Evolutionary conservation across 352 stramenopile species (phyloP).

Genomic region (Phytophthora vignae): DNA sequence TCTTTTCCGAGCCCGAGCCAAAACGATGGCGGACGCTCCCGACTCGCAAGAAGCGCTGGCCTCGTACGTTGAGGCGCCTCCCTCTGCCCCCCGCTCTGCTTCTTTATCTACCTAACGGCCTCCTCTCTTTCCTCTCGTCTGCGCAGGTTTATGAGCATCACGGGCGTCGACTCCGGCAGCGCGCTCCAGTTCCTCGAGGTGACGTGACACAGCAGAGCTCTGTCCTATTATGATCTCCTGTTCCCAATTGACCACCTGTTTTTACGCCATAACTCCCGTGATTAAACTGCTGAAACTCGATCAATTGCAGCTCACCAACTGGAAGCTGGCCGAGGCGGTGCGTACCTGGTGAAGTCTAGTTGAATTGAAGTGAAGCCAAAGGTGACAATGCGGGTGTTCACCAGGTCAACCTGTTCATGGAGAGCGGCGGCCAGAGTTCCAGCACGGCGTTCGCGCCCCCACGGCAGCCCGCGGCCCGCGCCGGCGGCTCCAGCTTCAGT

Average conservation of each 20-base stretch:
- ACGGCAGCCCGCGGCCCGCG: neutral
- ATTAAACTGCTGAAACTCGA: no score
- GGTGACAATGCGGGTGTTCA: no score
- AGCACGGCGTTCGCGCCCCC: neutral
- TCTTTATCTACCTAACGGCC: neutral
- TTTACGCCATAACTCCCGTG: no score
- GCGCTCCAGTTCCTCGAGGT: constrained; percentile 83
- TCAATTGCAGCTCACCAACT: constrained; percentile 68
- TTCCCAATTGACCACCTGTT: no score
- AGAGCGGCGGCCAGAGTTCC: constrained; percentile 59
- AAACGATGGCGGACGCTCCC: constrained; percentile 30
- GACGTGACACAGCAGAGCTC: neutral
- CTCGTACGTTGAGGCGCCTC: constrained; percentile 38
- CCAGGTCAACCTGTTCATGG: constrained; percentile 85
- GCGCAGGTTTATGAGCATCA: constrained; percentile 89
- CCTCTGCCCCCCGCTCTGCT: neutral
- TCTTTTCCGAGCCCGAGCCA: neutral
- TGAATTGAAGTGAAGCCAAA: no score
- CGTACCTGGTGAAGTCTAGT: no score
- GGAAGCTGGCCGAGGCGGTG: constrained; percentile 77
- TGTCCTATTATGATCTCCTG: constrained; percentile 1
- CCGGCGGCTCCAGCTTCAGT: no score
- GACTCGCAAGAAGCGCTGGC: constrained; percentile 51
- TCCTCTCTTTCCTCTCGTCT: neutral
- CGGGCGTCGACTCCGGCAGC: constrained; percentile 67